Percentiles rank a stretch among this genome's conserved stretches.
Conservation (phyloP, 2,329 filamentous ascomycete species). For the Thielaviopsis euricoi region DNA sequence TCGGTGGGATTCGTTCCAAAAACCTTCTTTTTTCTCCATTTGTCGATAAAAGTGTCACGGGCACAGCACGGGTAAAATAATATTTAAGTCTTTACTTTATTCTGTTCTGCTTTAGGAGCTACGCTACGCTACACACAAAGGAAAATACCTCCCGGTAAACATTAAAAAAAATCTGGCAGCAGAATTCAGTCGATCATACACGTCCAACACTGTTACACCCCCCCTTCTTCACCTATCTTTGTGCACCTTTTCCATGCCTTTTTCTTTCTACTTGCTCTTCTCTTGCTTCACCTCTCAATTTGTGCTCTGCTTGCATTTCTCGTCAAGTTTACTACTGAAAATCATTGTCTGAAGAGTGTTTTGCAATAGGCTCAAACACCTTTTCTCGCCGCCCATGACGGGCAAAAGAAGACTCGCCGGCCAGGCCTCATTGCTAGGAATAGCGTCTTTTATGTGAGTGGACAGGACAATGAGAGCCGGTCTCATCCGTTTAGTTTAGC, state of each 20-base stretch:
- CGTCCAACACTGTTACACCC: background rate
- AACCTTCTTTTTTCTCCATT: background rate
- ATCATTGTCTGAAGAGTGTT: constrained; percentile 11
- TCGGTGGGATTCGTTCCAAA: background rate
- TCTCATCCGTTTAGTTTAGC: background rate
- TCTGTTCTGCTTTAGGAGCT: too few species aligned
- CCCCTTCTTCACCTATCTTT: background rate
- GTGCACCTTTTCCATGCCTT: too few species aligned
- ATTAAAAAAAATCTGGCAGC: background rate
- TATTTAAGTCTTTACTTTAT: too few species aligned
- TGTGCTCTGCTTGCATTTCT: background rate
- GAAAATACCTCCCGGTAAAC: background rate
- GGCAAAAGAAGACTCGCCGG: background rate
- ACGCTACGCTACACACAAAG: too few species aligned
- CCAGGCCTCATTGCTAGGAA: too few species aligned
- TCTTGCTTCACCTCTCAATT: too few species aligned
- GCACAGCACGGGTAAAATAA: too few species aligned
- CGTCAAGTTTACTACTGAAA: background rate
- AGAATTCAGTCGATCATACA: background rate
- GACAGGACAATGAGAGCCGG: too few species aligned
- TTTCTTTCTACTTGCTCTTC: too few species aligned
- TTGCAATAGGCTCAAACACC: constrained; percentile 6
- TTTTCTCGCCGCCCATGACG: background rate
- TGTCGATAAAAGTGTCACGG: too few species aligned
- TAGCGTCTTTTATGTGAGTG: too few species aligned